These are phyloP conservation scores for Symbiodinium pilosum DNA, from an alignment of 73 alveolate species.

Conservation along the genomic window DNA sequence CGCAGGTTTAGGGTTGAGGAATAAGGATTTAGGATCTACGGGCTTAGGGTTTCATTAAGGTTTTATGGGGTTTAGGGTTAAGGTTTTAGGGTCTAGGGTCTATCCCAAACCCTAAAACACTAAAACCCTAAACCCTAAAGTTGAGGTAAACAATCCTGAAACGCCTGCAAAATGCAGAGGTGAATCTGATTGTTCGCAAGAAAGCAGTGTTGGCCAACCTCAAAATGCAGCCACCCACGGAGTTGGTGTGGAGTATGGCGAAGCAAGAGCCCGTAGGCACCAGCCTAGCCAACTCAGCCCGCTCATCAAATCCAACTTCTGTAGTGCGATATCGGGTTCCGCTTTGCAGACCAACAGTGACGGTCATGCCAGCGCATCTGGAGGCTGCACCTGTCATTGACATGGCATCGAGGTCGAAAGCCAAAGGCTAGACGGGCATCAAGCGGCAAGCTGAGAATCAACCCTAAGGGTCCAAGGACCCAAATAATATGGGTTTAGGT, in stretches of 20 bases:
- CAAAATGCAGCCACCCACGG: background rate
- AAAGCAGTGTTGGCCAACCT: background rate
- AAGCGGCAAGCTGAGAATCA: too few relatives aligned
- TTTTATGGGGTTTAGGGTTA: too few relatives aligned
- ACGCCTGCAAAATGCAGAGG: background rate
- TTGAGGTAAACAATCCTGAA: too few relatives aligned
- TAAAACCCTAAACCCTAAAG: too few relatives aligned
- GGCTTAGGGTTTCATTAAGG: too few relatives aligned
- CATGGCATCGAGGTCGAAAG: background rate
- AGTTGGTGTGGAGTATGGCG: background rate
- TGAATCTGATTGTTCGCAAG: background rate
- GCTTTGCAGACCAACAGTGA: background rate
- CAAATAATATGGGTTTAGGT: too few relatives aligned
- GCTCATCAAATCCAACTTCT: background rate
- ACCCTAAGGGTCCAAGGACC: too few relatives aligned
- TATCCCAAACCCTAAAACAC: too few relatives aligned
- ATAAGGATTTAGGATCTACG: too few relatives aligned
- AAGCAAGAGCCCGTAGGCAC: background rate
- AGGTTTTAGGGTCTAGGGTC: too few relatives aligned
- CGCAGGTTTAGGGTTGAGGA: too few relatives aligned
- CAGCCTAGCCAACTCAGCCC: background rate
- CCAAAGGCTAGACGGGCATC: too few relatives aligned
- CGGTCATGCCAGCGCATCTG: background rate
- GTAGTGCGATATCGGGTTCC: background rate
- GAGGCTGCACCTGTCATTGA: background rate